A percentile compares a stretch with the other conserved stretches of the same genome.
Conservation (phyloP, 441 rosid species). For the Populus tomentosa region DNA sequence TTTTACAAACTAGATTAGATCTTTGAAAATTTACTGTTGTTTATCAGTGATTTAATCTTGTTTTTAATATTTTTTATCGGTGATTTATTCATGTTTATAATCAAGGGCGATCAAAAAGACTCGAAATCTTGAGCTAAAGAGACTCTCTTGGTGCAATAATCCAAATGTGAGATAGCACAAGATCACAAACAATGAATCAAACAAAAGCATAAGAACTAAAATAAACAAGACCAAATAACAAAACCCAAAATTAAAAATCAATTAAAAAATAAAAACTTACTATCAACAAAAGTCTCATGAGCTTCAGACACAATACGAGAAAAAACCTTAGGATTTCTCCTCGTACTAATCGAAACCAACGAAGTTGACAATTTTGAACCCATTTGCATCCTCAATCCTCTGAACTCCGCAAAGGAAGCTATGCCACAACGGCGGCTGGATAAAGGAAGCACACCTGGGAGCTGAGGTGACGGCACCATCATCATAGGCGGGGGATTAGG, state of each 20-base stretch:
- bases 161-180: neutral
- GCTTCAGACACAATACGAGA: constrained; percentile 49
- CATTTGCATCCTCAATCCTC: constrained; percentile 42
- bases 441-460: constrained; percentile 10
- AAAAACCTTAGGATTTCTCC: constrained; percentile 29
- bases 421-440: constrained; percentile 14
- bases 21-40: neutral
- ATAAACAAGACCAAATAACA: neutral
- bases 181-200: neutral
- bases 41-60: too few species aligned
- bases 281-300: constrained; percentile 46
- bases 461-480: neutral
- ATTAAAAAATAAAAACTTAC: constrained; percentile 23
- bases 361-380: constrained; percentile 15
- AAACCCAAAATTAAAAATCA: neutral
- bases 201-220: neutral
- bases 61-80: too few species aligned
- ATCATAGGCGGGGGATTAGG: constrained; percentile 20
- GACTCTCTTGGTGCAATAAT: neutral
- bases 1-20: neutral
- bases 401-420: constrained; percentile 35
- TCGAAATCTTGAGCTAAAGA: neutral
- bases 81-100: too few species aligned
- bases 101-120: neutral
- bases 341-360: constrained; percentile 21